phyloP scores from a whole-genome alignment of 768 basidiomycete species.

The Aureoboletus auriporus region DNA sequence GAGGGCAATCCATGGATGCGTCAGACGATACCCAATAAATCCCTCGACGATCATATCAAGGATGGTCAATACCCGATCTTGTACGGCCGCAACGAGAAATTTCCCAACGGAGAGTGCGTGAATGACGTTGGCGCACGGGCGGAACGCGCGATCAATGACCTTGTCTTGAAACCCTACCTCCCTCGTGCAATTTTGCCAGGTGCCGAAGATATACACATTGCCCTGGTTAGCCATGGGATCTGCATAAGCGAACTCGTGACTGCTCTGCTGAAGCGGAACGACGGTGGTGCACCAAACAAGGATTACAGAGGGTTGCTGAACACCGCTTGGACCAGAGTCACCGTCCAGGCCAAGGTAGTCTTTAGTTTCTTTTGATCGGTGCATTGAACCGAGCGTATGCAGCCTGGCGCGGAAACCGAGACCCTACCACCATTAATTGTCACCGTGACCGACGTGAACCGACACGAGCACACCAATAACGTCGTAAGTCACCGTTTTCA shows the following conservation, averaged over 20 bases:
- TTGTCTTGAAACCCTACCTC: slow-evolving; percentile 54
- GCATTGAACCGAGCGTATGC: slow-evolving; percentile 3
- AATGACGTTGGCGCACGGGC: slow-evolving; percentile 61
- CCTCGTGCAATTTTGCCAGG: slow-evolving; percentile 37
- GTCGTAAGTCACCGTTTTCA: slow-evolving; percentile 43
- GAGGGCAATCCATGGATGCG: slow-evolving; percentile 55
- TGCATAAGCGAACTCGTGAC: slow-evolving; percentile 60
- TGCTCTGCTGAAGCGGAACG: slow-evolving; percentile 44
- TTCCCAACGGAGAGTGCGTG: slow-evolving; percentile 69
- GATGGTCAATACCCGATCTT: slow-evolving; percentile 51
- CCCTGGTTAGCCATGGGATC: slow-evolving; percentile 72
- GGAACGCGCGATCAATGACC: slow-evolving; percentile 42
- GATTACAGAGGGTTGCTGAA: slow-evolving; percentile 55
- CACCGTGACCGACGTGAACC: slow-evolving; percentile 49
- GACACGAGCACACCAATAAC: slow-evolving; percentile 48
- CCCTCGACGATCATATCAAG: slow-evolving; percentile 45
- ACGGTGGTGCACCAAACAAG: slow-evolving; percentile 22
- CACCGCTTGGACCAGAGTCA: slow-evolving; percentile 64
- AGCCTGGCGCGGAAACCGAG: slow-evolving; percentile 29
- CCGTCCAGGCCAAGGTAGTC: slow-evolving; percentile 45
- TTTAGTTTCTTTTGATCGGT: not conserved
- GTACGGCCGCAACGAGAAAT: slow-evolving; percentile 43
- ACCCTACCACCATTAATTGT: slow-evolving; percentile 36
- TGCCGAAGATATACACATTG: slow-evolving; percentile 46
- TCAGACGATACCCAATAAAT: slow-evolving; percentile 24